Base-by-base conservation (phyloP, 2,329 filamentous ascomycete genomes). In the Lachnellula hyalina region DNA sequence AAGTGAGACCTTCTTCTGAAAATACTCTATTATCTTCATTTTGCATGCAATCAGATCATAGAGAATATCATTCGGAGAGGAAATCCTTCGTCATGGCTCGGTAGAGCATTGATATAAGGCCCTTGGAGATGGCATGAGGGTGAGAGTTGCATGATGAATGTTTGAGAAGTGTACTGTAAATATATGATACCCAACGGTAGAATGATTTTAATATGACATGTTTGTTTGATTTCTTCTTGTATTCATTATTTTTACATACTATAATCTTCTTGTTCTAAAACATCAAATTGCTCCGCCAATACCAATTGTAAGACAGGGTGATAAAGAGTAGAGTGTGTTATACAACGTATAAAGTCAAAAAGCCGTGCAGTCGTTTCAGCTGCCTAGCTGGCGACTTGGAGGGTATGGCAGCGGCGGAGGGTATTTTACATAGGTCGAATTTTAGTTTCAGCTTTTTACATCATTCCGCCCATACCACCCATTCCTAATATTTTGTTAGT, bases 401-500 rank as follows among this genome's bases (percentile, higher is more conserved):
- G 42, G 28, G 42, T 45, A 49, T 54, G 55, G 48, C 47, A 49
- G n/a, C 36, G 49, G 51, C 55, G 56, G 55, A 54, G 57, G 58
- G 54, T 63, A 61, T 64, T 63, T 60, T 65, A 63, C 61, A 67
- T 67, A 49, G 56, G 60, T 55, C 56, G 42, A 49, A 35, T 21
- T 55, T 34, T 55, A 52, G 11, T 41, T 3, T 17, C 15, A 17
- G 17, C 15, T 57, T 61, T 61, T 67, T 64, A 70, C 68, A 71
- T 71, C 68, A 69, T 70, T 60, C 68, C 67, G 11, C 65, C 65
- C 60, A 64, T 65, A 15, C 59, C 62, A 46, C 64, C 65, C 65
- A 68, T 68, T 49, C 80, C 80, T 65, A 46, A 3, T 34, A 36
- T 23, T 2, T 28, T 25, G 52, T 65, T 63, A 65, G 61, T 35